Evolutionary conservation across 441 rosid species (phyloP), one percentile per base, ranked within the genome.

Genomic region (Daphne laureola): DNA sequence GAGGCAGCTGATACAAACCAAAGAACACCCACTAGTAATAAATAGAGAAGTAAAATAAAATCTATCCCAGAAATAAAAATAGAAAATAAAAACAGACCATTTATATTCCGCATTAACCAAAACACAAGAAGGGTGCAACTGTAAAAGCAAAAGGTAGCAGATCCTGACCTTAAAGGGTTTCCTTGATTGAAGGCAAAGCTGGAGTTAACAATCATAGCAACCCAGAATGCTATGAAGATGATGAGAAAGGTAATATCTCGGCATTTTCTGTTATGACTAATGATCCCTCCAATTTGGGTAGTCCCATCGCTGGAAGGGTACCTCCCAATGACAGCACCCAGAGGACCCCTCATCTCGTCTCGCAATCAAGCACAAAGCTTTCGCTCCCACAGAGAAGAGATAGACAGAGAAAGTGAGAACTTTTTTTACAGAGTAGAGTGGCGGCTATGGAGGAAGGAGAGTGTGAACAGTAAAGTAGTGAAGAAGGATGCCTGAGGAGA

Each of bases 181-280:
- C 98, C 98, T 74, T 78, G 70, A 81, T 89, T 84, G 68, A 92
- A 92, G 38, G 96, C 98, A 72, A 92, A 92, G 86, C 98, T 89
- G 53, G 97, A 92, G 75, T 92, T 89, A 17, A 89, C 98, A 78
- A 89, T 78, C 98, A 92, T 87, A 21, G 97, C 90, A 63, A 92
- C 74, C 98, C 98, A 92, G 73, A 89, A 92, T 36, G 90, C 86
- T 31, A 87, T 76, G 63, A 89, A 92, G 61, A 92, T 58, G 57
- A 89, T 67, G 38, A 89, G 92, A 75, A 89, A 84, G 2, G 77
- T 81, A 63, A 87, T 66, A 75, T 92, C 98, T 74, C 96, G 75
- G 61, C 97, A 92, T 70, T 87, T 92, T 78, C 98, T 78, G 66
- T 89, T 84, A 73, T 80, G 98, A 54, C 74, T 83, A 54, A 87